phyloP scores from a whole-genome alignment of 2,329 filamentous ascomycete species.

The Penicillium sclerotigenum region DNA sequence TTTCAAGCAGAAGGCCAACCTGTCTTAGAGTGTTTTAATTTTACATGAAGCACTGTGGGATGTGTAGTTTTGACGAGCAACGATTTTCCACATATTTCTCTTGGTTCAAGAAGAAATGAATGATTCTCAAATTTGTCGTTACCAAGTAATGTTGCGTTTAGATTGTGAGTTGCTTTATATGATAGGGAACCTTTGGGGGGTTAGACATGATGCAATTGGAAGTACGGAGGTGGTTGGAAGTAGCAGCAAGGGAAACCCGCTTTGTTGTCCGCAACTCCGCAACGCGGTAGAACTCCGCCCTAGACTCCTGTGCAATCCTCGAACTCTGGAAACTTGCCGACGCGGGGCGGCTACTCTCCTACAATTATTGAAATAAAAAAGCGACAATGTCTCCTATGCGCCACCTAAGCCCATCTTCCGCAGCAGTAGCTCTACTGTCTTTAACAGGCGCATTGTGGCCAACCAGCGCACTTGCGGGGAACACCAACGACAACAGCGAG shows the following conservation, averaged over 20 bases:
- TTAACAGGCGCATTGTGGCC: conserved; percentile 21
- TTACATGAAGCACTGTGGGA: conserved; percentile 6
- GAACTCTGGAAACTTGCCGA: conserved; percentile 11
- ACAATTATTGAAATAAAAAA: neutral
- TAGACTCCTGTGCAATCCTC: conserved; percentile 15
- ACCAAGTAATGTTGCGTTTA: neutral
- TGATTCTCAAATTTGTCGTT: neutral
- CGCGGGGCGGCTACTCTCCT: conserved; percentile 8
- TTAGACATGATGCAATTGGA: neutral
- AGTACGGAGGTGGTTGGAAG: neutral
- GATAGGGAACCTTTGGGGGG: neutral
- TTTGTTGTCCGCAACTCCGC: conserved; percentile 12
- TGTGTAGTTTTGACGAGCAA: conserved; percentile 25
- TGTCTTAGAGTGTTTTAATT: conserved; percentile 30
- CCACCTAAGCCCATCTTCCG: conserved; percentile 7
- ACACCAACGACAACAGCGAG: conserved; percentile 15
- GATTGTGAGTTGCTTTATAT: neutral
- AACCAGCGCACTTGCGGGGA: conserved; percentile 25
- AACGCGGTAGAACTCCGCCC: conserved; percentile 16
- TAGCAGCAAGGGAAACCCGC: neutral
- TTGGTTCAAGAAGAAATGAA: conserved; percentile 9
- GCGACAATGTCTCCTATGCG: conserved; percentile 9
- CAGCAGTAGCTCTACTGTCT: conserved; percentile 14
- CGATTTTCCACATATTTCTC: conserved; percentile 14
- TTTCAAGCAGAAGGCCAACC: conserved; percentile 74